These are phyloP conservation scores for Sporothrix variecibatus DNA, from an alignment of 2,329 filamentous ascomycete genomes.

Conservation along the genomic window DNA sequence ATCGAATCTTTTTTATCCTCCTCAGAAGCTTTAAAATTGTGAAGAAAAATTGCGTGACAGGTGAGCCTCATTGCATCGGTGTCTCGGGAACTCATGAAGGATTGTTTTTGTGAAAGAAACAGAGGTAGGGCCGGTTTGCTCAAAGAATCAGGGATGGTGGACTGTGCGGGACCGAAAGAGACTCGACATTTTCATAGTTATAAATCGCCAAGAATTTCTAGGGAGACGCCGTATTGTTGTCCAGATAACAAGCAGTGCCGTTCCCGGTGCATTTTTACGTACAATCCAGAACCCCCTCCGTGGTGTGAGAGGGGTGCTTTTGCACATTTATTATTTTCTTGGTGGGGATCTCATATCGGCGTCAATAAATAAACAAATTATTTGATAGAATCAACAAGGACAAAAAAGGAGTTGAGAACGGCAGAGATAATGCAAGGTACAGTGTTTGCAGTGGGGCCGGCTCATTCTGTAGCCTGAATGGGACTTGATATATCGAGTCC, in stretches of 20 bases:
- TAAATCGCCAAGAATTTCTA: not conserved
- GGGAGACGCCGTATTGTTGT: not conserved
- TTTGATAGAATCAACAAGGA: not conserved
- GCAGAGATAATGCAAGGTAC: slow-evolving; percentile 21
- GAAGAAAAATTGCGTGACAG: not conserved
- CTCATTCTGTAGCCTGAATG: slow-evolving; percentile 16
- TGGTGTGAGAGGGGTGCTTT: not conserved
- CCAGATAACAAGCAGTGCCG: slow-evolving; percentile 8
- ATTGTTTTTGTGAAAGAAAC: not conserved
- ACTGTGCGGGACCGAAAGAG: not conserved
- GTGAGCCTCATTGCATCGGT: slow-evolving; percentile 2
- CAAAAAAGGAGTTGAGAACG: not conserved
- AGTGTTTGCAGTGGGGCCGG: not conserved
- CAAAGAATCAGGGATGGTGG: not conserved
- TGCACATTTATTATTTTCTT: too few species aligned
- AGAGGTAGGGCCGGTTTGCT: not conserved
- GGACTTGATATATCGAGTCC: not conserved
- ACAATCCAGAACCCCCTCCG: not conserved
- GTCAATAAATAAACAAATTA: not conserved
- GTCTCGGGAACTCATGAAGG: not conserved
- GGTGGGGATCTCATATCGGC: not conserved
- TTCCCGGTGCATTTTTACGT: not conserved
- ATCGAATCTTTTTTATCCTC: not conserved
- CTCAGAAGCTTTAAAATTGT: not conserved
- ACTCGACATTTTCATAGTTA: not conserved